Evolutionary conservation across 371 early-diverging fungal genomes (phyloP).

Genomic region (Rhizopus delemar): DNA sequence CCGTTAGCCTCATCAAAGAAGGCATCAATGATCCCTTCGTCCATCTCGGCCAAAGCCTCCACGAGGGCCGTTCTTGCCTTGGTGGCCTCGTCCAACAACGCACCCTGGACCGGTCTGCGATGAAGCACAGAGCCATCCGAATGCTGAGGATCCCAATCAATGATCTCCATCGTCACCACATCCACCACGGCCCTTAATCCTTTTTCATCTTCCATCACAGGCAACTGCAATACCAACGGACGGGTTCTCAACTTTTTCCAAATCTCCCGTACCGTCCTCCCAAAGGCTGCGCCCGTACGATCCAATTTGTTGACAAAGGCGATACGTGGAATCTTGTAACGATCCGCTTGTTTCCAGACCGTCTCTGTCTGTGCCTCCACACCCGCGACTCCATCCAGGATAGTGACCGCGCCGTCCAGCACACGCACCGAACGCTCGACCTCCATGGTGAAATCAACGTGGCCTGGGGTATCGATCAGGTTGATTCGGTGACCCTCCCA

Average conservation of each 20-base stretch:
- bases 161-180: slow-evolving; percentile 71
- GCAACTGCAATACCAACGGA: slow-evolving; percentile 77
- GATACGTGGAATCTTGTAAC: slow-evolving; percentile 82
- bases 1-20: slow-evolving; percentile 72
- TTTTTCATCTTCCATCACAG: slow-evolving; percentile 53
- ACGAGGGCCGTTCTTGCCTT: slow-evolving; percentile 70
- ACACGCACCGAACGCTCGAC: slow-evolving; percentile 92
- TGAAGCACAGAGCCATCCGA: slow-evolving; percentile 56
- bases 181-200: slow-evolving; percentile 73
- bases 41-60: slow-evolving; percentile 83
- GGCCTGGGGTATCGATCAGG: slow-evolving; percentile 96
- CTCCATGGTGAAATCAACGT: slow-evolving; percentile 95
- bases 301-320: slow-evolving; percentile 96
- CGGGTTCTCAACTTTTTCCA: slow-evolving; percentile 62
- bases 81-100: slow-evolving; percentile 51
- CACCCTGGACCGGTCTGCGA: slow-evolving; percentile 29
- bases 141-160: slow-evolving; percentile 62
- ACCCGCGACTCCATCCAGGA: slow-evolving; percentile 94
- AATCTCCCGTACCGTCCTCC: slow-evolving; percentile 65
- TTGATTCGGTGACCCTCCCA: slow-evolving; percentile 88
- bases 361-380: slow-evolving; percentile 97
- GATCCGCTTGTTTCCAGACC: slow-evolving; percentile 89
- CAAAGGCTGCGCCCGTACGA: slow-evolving; percentile 77
- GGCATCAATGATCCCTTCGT: slow-evolving; percentile 80
- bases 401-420: slow-evolving; percentile 90